Conservation (phyloP, 768 basidiomycete species). For the Leucosporidium creatinivorum region DNA sequence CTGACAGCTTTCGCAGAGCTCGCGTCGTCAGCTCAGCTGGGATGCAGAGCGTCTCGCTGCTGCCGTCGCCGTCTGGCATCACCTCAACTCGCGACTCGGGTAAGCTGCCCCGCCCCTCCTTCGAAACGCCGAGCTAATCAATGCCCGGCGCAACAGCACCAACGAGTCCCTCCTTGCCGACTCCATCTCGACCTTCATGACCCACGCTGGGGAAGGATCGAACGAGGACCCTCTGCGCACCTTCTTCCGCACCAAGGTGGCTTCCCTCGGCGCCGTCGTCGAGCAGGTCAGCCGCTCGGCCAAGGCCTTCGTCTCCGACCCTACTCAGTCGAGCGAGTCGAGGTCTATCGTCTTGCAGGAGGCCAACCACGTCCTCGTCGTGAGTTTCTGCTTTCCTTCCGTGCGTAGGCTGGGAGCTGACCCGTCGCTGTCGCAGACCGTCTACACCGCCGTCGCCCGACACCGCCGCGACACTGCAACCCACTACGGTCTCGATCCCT, state of each 20-base stretch:
- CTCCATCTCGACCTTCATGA: constrained; percentile 63
- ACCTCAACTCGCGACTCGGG: constrained; percentile 42
- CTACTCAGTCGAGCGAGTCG: constrained; percentile 42
- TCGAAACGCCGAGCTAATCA: background rate
- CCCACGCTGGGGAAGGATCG: constrained; percentile 50
- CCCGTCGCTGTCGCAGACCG: constrained; percentile 48
- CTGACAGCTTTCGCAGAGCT: constrained; percentile 66
- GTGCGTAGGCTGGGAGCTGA: background rate
- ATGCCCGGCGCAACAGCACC: background rate
- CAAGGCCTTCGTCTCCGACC: constrained; percentile 43
- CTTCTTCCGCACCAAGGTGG: constrained; percentile 67
- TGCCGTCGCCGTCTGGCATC: constrained; percentile 66
- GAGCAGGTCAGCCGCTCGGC: constrained; percentile 55
- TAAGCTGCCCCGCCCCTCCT: constrained; percentile 11
- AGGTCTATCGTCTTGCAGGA: constrained; percentile 52
- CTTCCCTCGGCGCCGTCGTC: constrained; percentile 61
- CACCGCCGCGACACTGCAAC: constrained; percentile 64
- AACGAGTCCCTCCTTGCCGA: constrained; percentile 53
- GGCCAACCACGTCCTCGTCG: constrained; percentile 63
- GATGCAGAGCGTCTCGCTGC: constrained; percentile 85
- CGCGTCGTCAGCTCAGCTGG: constrained; percentile 63
- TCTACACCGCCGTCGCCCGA: constrained; percentile 62
- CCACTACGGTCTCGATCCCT: constrained; percentile 73
- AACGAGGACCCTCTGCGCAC: constrained; percentile 71
- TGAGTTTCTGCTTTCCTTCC: constrained; percentile 42